Base-by-base conservation (phyloP, 768 basidiomycete genomes). In the Leccinum boreale region DNA sequence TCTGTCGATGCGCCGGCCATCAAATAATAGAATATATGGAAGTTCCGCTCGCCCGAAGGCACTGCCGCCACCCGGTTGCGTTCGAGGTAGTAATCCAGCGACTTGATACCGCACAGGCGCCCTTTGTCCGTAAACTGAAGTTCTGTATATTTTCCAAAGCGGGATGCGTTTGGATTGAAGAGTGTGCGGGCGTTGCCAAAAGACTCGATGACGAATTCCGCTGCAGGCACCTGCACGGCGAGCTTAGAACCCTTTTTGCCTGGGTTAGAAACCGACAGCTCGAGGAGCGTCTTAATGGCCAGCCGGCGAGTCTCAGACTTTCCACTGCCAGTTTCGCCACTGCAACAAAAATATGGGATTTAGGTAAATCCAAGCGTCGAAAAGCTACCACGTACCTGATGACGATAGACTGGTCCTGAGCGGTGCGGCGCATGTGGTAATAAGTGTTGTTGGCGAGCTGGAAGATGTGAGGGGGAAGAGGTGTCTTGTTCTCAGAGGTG, bases 11-110 rank as follows among this genome's bases (percentile, higher is more conserved):
- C 94, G 24, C 97, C 96, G 1, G 93, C 89, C 58, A 95, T 86
- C 66, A 99, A 84, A 72, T 98, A 98, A 70, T 98, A 98, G 74
- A 98, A 97, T 31, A 96, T 94, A 73, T 99, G 95, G 72, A 98
- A 99, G 63, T 97, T 98, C 12, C 96, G 85, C 73, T 99, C 97
- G 55, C 94, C 94, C 0, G 89, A 90, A 0, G 92, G 90, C 0
- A 90, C 84, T 21, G 85, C 85, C 6, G 92, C 83, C 21, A 98
- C 93, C 10, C 95, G 86, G 65, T 87, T 91, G 54, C 91, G 80
- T 72, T 98, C 94, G 53, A 99, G 82, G 74, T 96, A 96, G 76
- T 99, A 98, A 69, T 98, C 94, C 61, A 98, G 85, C 0, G 94
- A 95, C 73, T 98, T 98, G 70, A 93, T 78, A 60, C 97, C 97